These are phyloP conservation scores for Sphaerobolus stellatus DNA, from an alignment of 1,284 basidiomycete genomes.

Conservation along the genomic window DNA sequence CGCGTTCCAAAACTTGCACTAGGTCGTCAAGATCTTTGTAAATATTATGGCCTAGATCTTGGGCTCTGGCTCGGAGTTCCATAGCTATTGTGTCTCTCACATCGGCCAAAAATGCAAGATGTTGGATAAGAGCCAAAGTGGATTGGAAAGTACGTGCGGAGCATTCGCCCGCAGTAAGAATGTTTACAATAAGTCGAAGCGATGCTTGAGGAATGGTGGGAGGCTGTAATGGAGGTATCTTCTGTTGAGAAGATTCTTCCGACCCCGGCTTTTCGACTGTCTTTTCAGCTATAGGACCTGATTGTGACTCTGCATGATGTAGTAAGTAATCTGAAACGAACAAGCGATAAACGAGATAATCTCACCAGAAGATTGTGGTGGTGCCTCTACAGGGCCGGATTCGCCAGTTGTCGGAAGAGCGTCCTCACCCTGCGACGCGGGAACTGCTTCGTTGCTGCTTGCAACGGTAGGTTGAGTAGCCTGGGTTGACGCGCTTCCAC, in stretches of 20 bases:
- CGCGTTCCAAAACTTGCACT: constrained; percentile 55
- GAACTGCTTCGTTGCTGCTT: not conserved
- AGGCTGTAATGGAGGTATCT: constrained; percentile 56
- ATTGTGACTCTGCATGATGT: not conserved
- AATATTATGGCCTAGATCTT: constrained; percentile 78
- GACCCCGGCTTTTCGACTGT: not conserved
- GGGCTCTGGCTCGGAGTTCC: constrained; percentile 81
- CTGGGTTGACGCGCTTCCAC: not conserved
- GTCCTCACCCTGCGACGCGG: constrained; percentile 3
- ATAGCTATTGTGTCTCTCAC: constrained; percentile 84
- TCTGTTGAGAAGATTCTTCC: not conserved
- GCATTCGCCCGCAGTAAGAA: constrained; percentile 91
- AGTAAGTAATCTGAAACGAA: not conserved
- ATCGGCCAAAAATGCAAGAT: constrained; percentile 83
- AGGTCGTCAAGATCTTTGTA: constrained; percentile 78
- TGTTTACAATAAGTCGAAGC: constrained; percentile 88
- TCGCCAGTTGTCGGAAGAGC: constrained; percentile 18
- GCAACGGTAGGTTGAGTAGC: not conserved
- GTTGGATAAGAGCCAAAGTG: constrained; percentile 85
- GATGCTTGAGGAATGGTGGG: constrained; percentile 82
- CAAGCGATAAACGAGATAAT: not conserved
- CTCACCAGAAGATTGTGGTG: constrained; percentile 16
- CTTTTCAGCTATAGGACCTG: not conserved
- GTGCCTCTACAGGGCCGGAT: constrained; percentile 9
- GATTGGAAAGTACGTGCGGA: constrained; percentile 93